Conservation (phyloP, 2,329 filamentous ascomycete species). For the Teratosphaeria nubilosa region DNA sequence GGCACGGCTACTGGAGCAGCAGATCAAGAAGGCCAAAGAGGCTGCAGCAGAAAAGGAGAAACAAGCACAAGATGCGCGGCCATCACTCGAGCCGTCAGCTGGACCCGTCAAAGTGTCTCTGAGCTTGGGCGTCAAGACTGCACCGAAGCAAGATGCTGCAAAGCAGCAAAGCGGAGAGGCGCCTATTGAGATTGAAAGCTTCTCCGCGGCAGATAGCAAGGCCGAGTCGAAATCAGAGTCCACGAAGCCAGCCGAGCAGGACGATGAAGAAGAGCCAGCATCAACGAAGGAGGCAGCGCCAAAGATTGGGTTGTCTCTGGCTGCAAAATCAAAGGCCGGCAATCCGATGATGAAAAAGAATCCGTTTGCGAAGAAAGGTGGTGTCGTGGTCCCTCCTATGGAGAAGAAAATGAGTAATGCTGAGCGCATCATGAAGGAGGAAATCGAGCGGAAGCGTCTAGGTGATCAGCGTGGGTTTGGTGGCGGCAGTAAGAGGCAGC, state of each 20-base stretch:
- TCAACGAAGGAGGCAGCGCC: constrained; percentile 10
- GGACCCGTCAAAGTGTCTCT: constrained; percentile 28
- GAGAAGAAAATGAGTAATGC: constrained; percentile 81
- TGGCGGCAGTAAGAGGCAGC: constrained; percentile 15
- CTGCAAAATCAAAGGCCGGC: constrained; percentile 50
- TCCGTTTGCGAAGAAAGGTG: constrained; percentile 50
- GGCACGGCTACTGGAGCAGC: constrained; percentile 69
- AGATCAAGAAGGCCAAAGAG: constrained; percentile 66
- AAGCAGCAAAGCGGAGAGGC: constrained; percentile 12
- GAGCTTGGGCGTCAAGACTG: constrained; percentile 20
- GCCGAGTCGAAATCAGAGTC: not conserved
- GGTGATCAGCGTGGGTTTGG: constrained; percentile 19
- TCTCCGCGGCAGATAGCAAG: constrained; percentile 16
- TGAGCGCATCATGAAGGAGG: constrained; percentile 74
- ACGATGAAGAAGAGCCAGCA: constrained; percentile 5
- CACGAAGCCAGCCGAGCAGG: not conserved
- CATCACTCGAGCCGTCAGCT: constrained; percentile 14
- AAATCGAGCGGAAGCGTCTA: constrained; percentile 30
- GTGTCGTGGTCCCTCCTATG: constrained; percentile 43
- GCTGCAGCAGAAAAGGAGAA: constrained; percentile 35
- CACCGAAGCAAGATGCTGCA: constrained; percentile 8
- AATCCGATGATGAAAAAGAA: constrained; percentile 76
- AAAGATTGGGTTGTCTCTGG: constrained; percentile 57
- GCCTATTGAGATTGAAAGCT: constrained; percentile 20
- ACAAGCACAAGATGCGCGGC: constrained; percentile 2